Base-by-base conservation (phyloP, 176 grass and related monocot species). In the Raddia guianensis region DNA sequence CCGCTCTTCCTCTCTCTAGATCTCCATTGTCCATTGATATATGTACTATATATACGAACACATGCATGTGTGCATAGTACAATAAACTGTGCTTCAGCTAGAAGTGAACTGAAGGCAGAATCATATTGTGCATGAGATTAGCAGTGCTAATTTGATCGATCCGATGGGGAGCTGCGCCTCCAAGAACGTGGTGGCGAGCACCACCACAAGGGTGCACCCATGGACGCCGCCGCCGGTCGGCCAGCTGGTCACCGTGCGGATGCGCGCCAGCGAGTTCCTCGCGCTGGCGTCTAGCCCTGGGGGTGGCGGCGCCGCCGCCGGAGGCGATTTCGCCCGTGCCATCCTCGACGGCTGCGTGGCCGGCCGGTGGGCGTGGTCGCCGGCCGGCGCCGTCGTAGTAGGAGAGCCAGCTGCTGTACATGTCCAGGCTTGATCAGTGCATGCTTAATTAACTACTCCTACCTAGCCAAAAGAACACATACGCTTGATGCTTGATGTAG, bases 291-390 rank as follows among this genome's bases (percentile, higher is more conserved):
- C 12, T 40, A 35, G 27, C n/a, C 27, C 27, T 1, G 19, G 43
- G 2, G 21, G 19, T 49, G 51, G 40, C 45, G 7, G 6, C 0
- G 12, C 2, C 43, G 50, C 1, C 3, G 34, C 15, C 10, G 75
- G 14, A 50, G 64, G 1, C 42, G 67, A 65, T 45, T 27, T 91
- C 16, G 92, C 43, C 44, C 84, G 68, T 48, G 72, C 79, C 66
- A 94, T 94, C 77, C 53, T 94, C 55, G 87, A 91, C 35, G 92
- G 89, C 12, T 94, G 89, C 81, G 74, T 77, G 2, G 74, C 75
- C 81, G 89, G 89, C 44, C 72, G 73, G n/a, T 94, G 92, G 92
- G 47, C 80, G 34, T 86, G 84, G 81, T 76, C 68, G 45, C 78
- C 78, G 51, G 83, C 87, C 37, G 75, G 32, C 85, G 56, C 32